Evolutionary conservation across 2,329 filamentous ascomycete genomes (phyloP), one percentile per base, ranked within the genome.

Genomic region (Venturia asperata): DNA sequence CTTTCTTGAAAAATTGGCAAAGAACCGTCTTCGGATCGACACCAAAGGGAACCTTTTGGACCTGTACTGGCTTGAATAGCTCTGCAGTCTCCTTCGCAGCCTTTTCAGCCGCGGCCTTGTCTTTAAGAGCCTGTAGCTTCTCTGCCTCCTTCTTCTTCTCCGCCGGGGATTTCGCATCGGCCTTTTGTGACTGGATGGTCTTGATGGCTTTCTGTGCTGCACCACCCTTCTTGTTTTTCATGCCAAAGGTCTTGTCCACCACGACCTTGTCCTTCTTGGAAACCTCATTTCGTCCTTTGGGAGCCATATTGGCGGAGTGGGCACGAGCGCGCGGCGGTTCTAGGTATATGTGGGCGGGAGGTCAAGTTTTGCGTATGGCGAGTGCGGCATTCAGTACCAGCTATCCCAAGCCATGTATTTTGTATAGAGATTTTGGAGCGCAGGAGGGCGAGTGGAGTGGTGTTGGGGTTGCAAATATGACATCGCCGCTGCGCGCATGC

Each of bases 221-320:
- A 66, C 86, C 89, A 70, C 94, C 94, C 83, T 97, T 99, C 82
- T 99, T 99, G 76, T 99, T 99, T 81, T 99, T 99, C 94, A 99
- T 97, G 72, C 94, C 94, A 83, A 99, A 99, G 61, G 94, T 96
- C 81, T 93, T 94, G 82, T 99, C 94, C 68, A 94, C 91, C 68
- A 92, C 90, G 56, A 82, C 73, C 79, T 91, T 91, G 71, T 76
- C 75, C 66, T 79, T 78, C 73, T 74, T 74, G 65, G 79, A 78
- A 72, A 74, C 72, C 69, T 77, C 75, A 61, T 77, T 74, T 72
- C 78, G 78, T 68, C 75, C 74, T 76, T 92, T 92, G 66, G 89
- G 89, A 76, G 89, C 81, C 89, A 92, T 92, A 72, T 72, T 85
- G 80, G 78, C 75, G 71, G 71, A 68, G 66, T 65, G 64, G 47